Percentiles rank a stretch among this genome's conserved stretches.
These are phyloP conservation scores for Phylloporus arenicola DNA, from an alignment of 768 basidiomycete species.

Conservation along the genomic window DNA sequence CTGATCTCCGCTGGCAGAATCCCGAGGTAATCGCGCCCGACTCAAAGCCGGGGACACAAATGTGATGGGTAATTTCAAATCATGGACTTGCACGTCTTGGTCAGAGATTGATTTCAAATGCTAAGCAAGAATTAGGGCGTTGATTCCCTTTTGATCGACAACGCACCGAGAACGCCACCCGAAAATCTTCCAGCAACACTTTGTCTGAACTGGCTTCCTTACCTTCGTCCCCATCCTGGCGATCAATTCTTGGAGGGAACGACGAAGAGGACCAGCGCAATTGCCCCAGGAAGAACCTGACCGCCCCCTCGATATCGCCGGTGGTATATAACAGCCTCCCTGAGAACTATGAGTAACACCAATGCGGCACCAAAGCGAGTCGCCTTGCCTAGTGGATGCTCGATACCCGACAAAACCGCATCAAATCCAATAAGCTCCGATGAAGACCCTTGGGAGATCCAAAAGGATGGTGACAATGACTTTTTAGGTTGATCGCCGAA, in stretches of 20 bases:
- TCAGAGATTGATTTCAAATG: conserved; percentile 64
- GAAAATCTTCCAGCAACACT: conserved; percentile 82
- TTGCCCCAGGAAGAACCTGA: conserved; percentile 70
- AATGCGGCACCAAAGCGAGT: conserved; percentile 2
- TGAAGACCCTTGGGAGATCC: conserved; percentile 60
- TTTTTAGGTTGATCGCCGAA: conserved; percentile 50
- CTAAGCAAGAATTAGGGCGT: conserved; percentile 34
- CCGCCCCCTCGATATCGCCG: conserved; percentile 76
- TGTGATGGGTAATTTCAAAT: conserved; percentile 58
- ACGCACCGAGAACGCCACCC: conserved; percentile 74
- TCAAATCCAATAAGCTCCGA: conserved; percentile 45
- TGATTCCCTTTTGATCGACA: background rate
- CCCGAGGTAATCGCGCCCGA: conserved; percentile 50
- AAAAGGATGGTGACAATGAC: conserved; percentile 72
- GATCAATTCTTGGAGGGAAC: conserved; percentile 14
- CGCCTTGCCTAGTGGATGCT: conserved; percentile 66
- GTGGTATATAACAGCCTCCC: conserved; percentile 86
- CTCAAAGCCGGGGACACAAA: conserved; percentile 60
- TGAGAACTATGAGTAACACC: conserved; percentile 25
- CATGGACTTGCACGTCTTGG: conserved; percentile 35
- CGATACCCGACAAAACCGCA: conserved; percentile 64
- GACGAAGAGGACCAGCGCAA: conserved; percentile 43
- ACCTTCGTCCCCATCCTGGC: conserved; percentile 20
- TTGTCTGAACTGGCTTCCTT: conserved; percentile 48
- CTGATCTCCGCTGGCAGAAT: conserved; percentile 39